Evolutionary conservation across 2,329 filamentous ascomycete genomes (phyloP), one percentile per base, ranked within the genome.

Genomic region (Clonostachys sp.): DNA sequence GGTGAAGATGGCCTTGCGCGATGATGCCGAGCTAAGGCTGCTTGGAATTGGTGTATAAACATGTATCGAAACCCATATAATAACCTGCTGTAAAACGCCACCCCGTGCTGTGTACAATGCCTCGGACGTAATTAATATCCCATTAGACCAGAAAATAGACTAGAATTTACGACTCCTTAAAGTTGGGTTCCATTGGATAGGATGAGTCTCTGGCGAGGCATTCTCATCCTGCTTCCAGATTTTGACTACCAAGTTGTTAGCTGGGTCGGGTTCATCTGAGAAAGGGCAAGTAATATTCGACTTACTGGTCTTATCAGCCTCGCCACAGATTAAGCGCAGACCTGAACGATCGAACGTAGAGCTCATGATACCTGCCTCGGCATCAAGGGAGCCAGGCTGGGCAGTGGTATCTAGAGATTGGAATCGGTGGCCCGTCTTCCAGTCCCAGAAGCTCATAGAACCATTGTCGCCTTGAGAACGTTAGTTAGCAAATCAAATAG

Each of bases 381-480:
- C 94, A 59, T 97, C 91, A 20, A 99, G 73, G 16, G 89, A 95
- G 44, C 94, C 94, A 0, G 94, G 94, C 65, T 99, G 94, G 1
- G 94, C 94, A 8, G 89, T 89, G 5, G 89, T 95, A 57, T 99
- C 91, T 12, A 92, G 78, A 9, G 83, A 81, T 68, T 99, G 94
- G 72, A 94, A 99, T 43, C 87, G 80, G 63, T 99, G 83, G 1
- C 95, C 94, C 1, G 91, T 88, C 71, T 97, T 97, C 94, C 94
- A 99, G 65, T 99, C 95, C 88, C 91, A 99, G 74, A 99, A 99
- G 55, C 84, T 89, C 75, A 97, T 94, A 35, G 89, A 95, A 39
- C 95, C 94, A 58, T 99, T 96, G 61, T 99, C 94, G 42, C 86
- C 70, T 72, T 45, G 0, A 17, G 16, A 40, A 41, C 9, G 45